phyloP scores from a whole-genome alignment of 345 rosid genomes.

The Geranium rotundifolium region DNA sequence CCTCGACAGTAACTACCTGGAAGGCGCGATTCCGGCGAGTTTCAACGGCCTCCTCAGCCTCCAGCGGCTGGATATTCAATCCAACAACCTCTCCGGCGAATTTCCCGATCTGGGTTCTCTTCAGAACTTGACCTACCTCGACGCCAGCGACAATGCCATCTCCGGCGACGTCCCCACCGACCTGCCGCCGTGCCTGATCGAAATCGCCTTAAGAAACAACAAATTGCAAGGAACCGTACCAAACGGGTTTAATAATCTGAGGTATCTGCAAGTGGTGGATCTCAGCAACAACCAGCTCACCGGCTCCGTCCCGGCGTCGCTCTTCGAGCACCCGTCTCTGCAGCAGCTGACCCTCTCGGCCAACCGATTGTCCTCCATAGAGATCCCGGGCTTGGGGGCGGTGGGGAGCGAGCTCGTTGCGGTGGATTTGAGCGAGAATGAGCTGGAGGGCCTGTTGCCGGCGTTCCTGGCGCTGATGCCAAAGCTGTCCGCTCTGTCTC shows the following conservation, averaged over 20 bases:
- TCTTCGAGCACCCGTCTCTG: slow-evolving; percentile 57
- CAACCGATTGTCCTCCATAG: slow-evolving; percentile 50
- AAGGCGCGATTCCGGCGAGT: slow-evolving; percentile 43
- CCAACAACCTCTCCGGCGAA: slow-evolving; percentile 49
- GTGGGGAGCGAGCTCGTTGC: slow-evolving; percentile 43
- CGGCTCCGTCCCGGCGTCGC: slow-evolving; percentile 34
- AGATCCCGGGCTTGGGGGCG: slow-evolving; percentile 25
- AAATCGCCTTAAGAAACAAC: slow-evolving; percentile 72
- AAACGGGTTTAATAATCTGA: slow-evolving; percentile 18
- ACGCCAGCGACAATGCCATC: slow-evolving; percentile 57
- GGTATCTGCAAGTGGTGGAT: slow-evolving; percentile 52
- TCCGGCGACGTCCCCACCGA: slow-evolving; percentile 44
- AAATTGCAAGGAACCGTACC: slow-evolving; percentile 42
- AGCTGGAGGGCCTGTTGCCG: slow-evolving; percentile 24
- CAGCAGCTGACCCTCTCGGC: slow-evolving; percentile 72
- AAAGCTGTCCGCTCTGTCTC: slow-evolving; percentile 29
- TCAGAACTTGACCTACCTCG: slow-evolving; percentile 43
- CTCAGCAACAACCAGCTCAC: slow-evolving; percentile 55
- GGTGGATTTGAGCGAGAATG: slow-evolving; percentile 29
- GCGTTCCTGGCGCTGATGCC: slow-evolving; percentile 28
- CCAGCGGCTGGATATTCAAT: slow-evolving; percentile 61
- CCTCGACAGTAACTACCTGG: slow-evolving; percentile 54
- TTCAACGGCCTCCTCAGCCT: slow-evolving; percentile 33
- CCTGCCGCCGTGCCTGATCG: slow-evolving; percentile 44
- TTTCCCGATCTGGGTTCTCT: slow-evolving; percentile 54